phyloP scores from a whole-genome alignment of 2,329 filamentous ascomycete genomes.

The Colletotrichum higginsianum region DNA sequence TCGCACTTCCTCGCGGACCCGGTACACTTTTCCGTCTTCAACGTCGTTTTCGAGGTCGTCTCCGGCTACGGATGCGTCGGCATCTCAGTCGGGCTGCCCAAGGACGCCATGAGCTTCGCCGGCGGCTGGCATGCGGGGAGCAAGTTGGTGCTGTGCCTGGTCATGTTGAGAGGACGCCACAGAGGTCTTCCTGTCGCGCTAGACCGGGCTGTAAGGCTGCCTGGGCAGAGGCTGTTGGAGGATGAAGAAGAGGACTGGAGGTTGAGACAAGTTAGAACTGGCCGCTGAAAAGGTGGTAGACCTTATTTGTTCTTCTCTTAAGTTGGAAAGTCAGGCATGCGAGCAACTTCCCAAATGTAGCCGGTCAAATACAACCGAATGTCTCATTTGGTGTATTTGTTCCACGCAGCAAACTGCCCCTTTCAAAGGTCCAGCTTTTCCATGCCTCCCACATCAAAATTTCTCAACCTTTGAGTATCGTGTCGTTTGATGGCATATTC shows the following conservation, averaged over 20 bases:
- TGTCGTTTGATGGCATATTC: too few relatives aligned
- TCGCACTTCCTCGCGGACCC: conserved; percentile 67
- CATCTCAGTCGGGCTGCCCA: conserved; percentile 69
- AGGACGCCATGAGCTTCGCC: conserved; percentile 67
- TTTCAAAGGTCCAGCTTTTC: too few relatives aligned
- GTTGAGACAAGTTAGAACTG: conserved; percentile 24
- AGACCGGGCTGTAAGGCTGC: conserved; percentile 67
- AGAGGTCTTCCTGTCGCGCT: conserved; percentile 70
- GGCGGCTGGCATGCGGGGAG: conserved; percentile 68
- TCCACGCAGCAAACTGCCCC: too few relatives aligned
- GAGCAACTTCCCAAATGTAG: too few relatives aligned
- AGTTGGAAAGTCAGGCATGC: too few relatives aligned
- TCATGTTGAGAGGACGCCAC: conserved; percentile 71
- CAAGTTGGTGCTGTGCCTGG: conserved; percentile 71
- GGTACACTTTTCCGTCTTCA: conserved; percentile 70
- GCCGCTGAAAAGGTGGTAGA: background rate
- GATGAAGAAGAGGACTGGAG: conserved; percentile 50
- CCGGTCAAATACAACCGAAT: too few relatives aligned
- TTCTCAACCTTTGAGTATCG: too few relatives aligned
- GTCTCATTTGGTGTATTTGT: too few relatives aligned
- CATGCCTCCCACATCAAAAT: too few relatives aligned
- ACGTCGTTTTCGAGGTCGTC: conserved; percentile 71
- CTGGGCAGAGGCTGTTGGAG: conserved; percentile 50
- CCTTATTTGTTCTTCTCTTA: too few relatives aligned
- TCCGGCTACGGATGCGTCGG: conserved; percentile 75